Evolutionary conservation across 164 flowering plant species (phyloP).

Genomic region (Macadamia tetraphylla): DNA sequence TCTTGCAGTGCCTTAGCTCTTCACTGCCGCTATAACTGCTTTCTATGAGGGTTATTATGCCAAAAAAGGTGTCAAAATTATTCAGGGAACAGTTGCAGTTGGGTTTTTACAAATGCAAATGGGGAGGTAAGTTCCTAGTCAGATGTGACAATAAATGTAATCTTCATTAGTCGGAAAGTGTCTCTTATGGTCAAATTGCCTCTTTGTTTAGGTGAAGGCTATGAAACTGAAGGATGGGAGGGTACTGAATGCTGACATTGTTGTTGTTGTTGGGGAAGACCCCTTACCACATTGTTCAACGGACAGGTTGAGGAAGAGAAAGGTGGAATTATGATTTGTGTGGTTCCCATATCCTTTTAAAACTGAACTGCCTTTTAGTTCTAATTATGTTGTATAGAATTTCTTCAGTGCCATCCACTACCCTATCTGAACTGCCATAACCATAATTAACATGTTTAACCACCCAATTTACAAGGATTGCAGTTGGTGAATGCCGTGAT

Average conservation of each 20-base stretch:
- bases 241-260: conserved; percentile 89
- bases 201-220: no score
- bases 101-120: conserved; percentile 64
- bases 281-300: conserved; percentile 68
- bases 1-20: no score
- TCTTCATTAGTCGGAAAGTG: no score
- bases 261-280: conserved; percentile 95
- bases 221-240: conserved; percentile 27
- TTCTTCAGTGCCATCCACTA: not conserved
- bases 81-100: conserved; percentile 95
- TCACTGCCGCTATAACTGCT: no score
- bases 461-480: no score
- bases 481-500: no score
- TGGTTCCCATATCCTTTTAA: not conserved
- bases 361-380: not conserved
- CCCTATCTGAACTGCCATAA: no score
- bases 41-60: no score
- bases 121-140: conserved; percentile 57
- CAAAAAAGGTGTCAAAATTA: conserved; percentile 11
- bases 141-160: no score
- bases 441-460: no score
- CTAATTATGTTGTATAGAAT: not conserved
- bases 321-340: conserved; percentile 52
- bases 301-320: conserved; percentile 92
- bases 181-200: no score